These are phyloP conservation scores for Cladophialophora yegresii DNA, from an alignment of 2,329 filamentous ascomycete species.

Conservation along the genomic window DNA sequence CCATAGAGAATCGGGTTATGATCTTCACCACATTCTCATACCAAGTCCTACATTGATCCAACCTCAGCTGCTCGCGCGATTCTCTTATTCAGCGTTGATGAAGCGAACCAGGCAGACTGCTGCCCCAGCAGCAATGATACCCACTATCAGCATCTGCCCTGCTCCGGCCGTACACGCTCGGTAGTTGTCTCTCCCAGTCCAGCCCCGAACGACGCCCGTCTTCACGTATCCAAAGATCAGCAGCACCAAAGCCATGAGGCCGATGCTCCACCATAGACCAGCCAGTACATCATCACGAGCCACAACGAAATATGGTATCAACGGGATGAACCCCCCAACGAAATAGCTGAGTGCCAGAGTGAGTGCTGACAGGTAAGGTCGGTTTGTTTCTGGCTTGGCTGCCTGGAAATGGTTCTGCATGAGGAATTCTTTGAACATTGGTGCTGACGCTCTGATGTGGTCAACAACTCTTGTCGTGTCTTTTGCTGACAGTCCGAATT, in stretches of 20 bases:
- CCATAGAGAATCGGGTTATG: not conserved
- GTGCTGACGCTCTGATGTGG: constrained; percentile 30
- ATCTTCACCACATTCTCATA: not conserved
- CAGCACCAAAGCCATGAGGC: constrained; percentile 53
- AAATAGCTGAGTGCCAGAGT: constrained; percentile 43
- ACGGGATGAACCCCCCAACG: constrained; percentile 50
- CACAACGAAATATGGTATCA: constrained; percentile 55
- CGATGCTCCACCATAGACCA: constrained; percentile 54
- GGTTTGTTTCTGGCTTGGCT: constrained; percentile 35
- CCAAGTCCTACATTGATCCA: not conserved
- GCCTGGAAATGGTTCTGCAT: constrained; percentile 32
- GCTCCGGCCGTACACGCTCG: constrained; percentile 61
- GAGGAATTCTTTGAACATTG: constrained; percentile 31
- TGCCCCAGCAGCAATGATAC: constrained; percentile 65
- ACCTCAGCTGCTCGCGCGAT: not conserved
- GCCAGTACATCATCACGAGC: constrained; percentile 43
- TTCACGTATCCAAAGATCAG: constrained; percentile 57
- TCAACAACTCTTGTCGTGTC: constrained; percentile 29
- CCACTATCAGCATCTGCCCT: constrained; percentile 65
- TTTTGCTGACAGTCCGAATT: constrained; percentile 52
- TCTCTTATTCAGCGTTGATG: constrained; percentile 25
- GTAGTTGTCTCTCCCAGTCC: constrained; percentile 50
- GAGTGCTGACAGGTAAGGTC: constrained; percentile 52
- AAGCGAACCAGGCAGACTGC: constrained; percentile 58
- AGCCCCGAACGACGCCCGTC: constrained; percentile 51